A percentile compares a stretch with the other conserved stretches of the same genome.
These are phyloP conservation scores for Flaveria ramosissima DNA, from an alignment of 129 eudicot genomes.

Conservation along the genomic window DNA sequence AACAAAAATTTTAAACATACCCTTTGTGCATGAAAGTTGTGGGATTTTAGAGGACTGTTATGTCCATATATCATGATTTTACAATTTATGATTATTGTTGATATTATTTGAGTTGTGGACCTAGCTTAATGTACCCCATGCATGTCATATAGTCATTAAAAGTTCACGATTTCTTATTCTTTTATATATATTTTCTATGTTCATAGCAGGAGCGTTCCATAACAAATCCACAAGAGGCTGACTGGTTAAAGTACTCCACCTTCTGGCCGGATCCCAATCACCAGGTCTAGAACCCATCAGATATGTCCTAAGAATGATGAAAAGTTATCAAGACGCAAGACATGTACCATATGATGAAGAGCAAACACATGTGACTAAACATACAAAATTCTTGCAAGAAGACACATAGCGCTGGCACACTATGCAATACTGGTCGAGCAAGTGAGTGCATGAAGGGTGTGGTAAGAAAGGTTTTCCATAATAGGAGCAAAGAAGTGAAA, in stretches of 20 bases:
- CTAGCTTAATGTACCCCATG: no score
- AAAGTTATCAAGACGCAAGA: not conserved
- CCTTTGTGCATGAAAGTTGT: no score
- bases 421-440: no score
- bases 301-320: not conserved
- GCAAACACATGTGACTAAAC: not conserved
- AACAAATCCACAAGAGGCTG: slow-evolving; percentile 77
- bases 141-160: no score
- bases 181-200: not conserved
- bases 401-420: no score
- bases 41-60: no score
- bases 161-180: not conserved
- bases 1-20: no score
- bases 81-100: no score
- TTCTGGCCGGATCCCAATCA: slow-evolving; percentile 98
- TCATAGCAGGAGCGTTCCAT: slow-evolving; percentile 69
- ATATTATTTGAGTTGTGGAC: no score
- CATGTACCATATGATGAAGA: not conserved
- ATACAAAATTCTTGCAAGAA: no score
- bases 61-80: no score
- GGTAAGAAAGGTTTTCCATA: slow-evolving; percentile 13
- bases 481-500: slow-evolving; percentile 14
- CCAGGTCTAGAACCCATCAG: slow-evolving; percentile 56
- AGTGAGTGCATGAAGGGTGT: no score
- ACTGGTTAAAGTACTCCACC: slow-evolving; percentile 90